Evolutionary conservation across 116 monocot species (phyloP), one percentile per base, ranked within the genome.

Genomic region (Cymodocea nodosa): DNA sequence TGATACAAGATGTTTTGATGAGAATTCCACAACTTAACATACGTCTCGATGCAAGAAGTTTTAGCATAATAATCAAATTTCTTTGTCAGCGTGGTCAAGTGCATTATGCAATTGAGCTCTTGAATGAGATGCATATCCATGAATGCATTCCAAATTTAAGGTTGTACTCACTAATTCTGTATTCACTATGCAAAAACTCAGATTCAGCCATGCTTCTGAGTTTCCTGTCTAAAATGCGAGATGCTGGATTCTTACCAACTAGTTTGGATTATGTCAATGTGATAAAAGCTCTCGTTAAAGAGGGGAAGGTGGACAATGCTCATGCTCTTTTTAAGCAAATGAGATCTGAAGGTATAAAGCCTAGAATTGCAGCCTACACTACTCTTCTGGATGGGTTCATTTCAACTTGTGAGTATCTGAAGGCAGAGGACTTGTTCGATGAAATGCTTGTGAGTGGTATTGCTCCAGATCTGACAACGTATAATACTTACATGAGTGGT

Each of bases 351-450:
- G 83, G 79, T 1, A 69, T 6, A 34, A 69, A 69, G 20, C 81
- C 88, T 15, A 71, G 76, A 52, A 62, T 85, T 13, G 23, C 6
- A 10, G 73, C 72, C 34, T 88, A 85, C 77, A 79, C 79, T 18
- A 57, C 30, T 40, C 64, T 85, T 13, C 70, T 87, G 15, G 37
- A 62, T 62, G 82, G 73, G 4, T 84, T 84, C n/a, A 39, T 64
- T 56, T 66, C 61, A 40, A 35, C 19, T 35, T 60, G 64, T 50
- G 75, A 79, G 49, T 83, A 81, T 56, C 34, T 55, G 2, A 74
- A 55, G 51, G 83, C 66, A 23, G 83, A 83, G 35, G 82, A 81
- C 19, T 24, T 87, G 40, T 87, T 91, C 64, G 86, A 87, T 73
- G 86, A 84, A 64, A 78, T 87, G 51, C 78, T 91, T 53, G 10